Percentiles rank a stretch among this genome's conserved stretches.
phyloP scores from a whole-genome alignment of 352 stramenopile genomes.

The Pythium myriotylum region DNA sequence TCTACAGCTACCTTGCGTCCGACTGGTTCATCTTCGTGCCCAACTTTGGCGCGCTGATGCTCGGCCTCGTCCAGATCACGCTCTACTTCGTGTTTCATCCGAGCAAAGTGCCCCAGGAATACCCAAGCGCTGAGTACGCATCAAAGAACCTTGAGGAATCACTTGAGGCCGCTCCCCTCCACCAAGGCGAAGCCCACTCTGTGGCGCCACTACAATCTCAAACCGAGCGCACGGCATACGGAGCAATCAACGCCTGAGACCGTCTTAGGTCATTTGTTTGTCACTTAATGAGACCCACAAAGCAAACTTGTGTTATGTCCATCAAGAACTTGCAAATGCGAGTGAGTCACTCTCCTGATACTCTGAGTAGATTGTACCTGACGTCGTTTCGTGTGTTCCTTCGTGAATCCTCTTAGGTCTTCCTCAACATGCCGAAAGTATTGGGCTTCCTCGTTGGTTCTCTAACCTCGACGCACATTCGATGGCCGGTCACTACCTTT shows the following conservation, averaged over 20 bases:
- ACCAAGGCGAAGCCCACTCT: neutral
- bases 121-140: neutral
- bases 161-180: neutral
- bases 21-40: conserved; percentile 60
- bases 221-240: conserved; percentile 2
- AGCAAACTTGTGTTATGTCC: too few relatives aligned
- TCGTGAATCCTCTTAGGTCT: too few relatives aligned
- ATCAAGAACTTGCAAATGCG: too few relatives aligned
- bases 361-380: too few relatives aligned
- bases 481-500: too few relatives aligned
- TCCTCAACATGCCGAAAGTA: too few relatives aligned
- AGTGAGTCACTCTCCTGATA: too few relatives aligned
- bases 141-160: neutral
- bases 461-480: too few relatives aligned
- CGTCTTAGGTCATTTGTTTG: too few relatives aligned
- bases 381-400: too few relatives aligned
- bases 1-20: conserved; percentile 40
- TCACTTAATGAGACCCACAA: too few relatives aligned
- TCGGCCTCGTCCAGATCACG: conserved; percentile 38
- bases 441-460: too few relatives aligned
- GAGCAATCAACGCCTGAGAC: conserved; percentile 2
- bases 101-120: neutral
- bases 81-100: conserved; percentile 55
- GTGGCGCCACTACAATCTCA: neutral
- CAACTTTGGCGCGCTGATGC: conserved; percentile 39